Evolutionary conservation across 139 green algal genomes (phyloP).

Genomic region (Chlamydomonas sp.): DNA sequence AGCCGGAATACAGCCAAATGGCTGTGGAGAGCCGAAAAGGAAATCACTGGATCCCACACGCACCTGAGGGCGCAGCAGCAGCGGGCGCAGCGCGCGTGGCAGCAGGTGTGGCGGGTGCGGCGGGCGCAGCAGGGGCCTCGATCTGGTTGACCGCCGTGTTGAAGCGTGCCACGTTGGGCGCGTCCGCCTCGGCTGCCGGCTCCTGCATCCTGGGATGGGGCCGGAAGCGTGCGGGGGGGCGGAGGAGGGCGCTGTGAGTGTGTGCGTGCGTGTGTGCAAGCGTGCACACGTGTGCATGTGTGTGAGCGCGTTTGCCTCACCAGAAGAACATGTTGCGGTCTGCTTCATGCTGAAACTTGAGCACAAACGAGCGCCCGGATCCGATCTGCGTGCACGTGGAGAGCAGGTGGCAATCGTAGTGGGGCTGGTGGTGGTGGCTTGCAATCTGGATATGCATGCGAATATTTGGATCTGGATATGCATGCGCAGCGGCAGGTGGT

Average conservation of each 20-base stretch:
- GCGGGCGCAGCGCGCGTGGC: too few relatives aligned
- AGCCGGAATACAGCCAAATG: too few relatives aligned
- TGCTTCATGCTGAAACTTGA: constrained; percentile 23
- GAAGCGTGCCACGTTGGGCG: too few relatives aligned
- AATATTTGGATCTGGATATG: background rate
- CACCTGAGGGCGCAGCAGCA: too few relatives aligned
- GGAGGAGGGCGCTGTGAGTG: background rate
- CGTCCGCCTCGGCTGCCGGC: too few relatives aligned
- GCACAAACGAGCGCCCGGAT: constrained; percentile 7
- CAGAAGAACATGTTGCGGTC: constrained; percentile 30
- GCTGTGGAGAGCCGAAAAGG: too few relatives aligned
- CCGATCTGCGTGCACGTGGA: constrained; percentile 18
- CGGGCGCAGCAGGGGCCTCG: too few relatives aligned
- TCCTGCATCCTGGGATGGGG: constrained; percentile 16
- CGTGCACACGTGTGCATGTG: background rate
- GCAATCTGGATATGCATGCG: background rate
- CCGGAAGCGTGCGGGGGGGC: background rate
- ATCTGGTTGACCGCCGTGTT: too few relatives aligned
- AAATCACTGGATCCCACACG: too few relatives aligned
- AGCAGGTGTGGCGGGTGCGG: too few relatives aligned
- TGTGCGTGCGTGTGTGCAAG: background rate
- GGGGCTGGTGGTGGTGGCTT: too few relatives aligned
- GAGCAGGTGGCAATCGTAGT: background rate
- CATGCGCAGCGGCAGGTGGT: background rate
- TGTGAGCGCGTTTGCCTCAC: constrained; percentile 1